Base-by-base conservation (phyloP, 306 rosid species). In the Notholithocarpus densiflorus region DNA sequence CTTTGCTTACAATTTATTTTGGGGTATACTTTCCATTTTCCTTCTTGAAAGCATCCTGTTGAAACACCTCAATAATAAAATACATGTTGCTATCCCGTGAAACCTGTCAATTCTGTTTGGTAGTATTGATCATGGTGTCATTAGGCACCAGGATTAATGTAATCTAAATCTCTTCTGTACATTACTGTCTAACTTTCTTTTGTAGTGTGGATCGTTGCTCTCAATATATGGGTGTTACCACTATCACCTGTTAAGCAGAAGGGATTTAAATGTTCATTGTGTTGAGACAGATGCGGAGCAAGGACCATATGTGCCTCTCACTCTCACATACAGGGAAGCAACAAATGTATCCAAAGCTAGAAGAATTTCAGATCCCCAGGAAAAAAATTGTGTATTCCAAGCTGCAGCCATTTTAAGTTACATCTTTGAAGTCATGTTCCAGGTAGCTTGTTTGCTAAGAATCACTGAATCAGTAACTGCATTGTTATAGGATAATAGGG, bases 1-100 rank as follows among this genome's bases (percentile, higher is more conserved):
- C 94, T 79, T 76, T 85, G 75, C 87, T 94, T 74, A 89, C 92
- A 61, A 64, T 90, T 74, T 90, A 92, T 79, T 94, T 94, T 82
- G 92, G 83, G 92, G 97, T 94, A 89, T 4, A 79, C 24, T 75
- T 79, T 56, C 77, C 79, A 77, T 48, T 71, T 53, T 81, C 65
- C 82, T 34, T 66, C 75, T 77, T 15, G 21, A 68, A 57, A 71
- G 78, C 59, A 62, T 80, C 64, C 2, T 17, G 59, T 84, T 52
- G 69, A 56, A 51, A 73, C 52, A 75, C 19, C 15, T 54, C 29
- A 76, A 27, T 72, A 43, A 57, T 57, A 57, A 4, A 26, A 18
- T 23, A 6, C 5, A 6, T 23, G 15, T 57, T 20, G 64, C 53
- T 48, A 10, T 48, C 53, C 53, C 17, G 5, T 48, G 15, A 57